Conservation (phyloP, 257 asterid species). For the Prunella vulgaris region DNA sequence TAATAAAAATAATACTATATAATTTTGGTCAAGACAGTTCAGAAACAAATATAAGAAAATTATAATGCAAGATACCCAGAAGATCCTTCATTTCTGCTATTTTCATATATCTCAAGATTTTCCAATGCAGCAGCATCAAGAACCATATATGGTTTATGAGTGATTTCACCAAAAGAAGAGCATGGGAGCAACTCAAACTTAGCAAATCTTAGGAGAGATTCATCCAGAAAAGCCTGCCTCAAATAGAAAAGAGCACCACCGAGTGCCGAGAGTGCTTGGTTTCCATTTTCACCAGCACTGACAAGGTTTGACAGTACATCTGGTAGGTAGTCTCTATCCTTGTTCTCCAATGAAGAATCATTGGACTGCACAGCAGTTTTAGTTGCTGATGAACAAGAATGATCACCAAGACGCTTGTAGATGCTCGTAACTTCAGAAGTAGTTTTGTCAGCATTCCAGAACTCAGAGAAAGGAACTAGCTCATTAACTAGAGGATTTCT, state of each 20-base stretch:
- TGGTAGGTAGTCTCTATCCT: conserved; percentile 47
- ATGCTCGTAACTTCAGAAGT: conserved; percentile 52
- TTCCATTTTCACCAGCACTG: conserved; percentile 70
- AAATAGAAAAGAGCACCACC: conserved; percentile 89
- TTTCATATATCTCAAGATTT: conserved; percentile 95
- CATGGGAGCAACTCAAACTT: conserved; percentile 84
- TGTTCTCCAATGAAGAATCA: conserved; percentile 33
- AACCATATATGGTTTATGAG: conserved; percentile 69
- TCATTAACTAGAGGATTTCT: conserved; percentile 81
- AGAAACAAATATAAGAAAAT: conserved; percentile 2
- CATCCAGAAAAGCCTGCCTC: conserved; percentile 86
- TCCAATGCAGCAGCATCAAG: conserved; percentile 95
- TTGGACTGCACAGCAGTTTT: conserved; percentile 25
- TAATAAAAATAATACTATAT: conserved; percentile 10
- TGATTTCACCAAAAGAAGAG: conserved; percentile 60
- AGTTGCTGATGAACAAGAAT: conserved; percentile 32
- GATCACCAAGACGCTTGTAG: conserved; percentile 38
- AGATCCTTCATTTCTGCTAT: conserved; percentile 81
- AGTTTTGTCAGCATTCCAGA: conserved; percentile 92
- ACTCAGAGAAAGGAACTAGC: conserved; percentile 80
- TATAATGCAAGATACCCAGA: conserved; percentile 57
- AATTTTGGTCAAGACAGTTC: conserved; percentile 3
- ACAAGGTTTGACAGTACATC: conserved; percentile 58
- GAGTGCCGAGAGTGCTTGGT: conserved; percentile 85
- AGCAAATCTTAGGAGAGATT: conserved; percentile 76